Evolutionary conservation across 2,329 filamentous ascomycete species (phyloP).

Genomic region (Ceratocystis colombiana): DNA sequence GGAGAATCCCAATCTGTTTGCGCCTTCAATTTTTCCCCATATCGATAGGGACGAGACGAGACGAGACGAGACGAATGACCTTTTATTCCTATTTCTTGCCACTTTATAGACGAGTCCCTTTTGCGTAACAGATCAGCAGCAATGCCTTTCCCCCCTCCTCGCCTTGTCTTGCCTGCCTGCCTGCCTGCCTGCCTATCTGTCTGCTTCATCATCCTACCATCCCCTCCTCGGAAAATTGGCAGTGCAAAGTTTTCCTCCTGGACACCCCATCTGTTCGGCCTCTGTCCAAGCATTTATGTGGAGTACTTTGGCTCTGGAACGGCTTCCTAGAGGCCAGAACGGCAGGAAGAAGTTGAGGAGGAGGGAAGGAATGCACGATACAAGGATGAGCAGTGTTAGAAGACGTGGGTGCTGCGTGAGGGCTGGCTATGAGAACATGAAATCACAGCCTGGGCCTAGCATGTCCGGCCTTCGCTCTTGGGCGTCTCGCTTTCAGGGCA

Average conservation of each 20-base stretch:
- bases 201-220: too few species aligned
- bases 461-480: too few species aligned
- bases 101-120: not conserved
- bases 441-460: not conserved
- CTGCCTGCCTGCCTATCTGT: too few species aligned
- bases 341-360: not conserved
- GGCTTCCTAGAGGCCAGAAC: constrained; percentile 11
- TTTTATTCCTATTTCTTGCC: not conserved
- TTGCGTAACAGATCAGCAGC: constrained; percentile 11
- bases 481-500: too few species aligned
- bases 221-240: not conserved
- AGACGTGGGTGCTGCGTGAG: not conserved
- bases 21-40: not conserved
- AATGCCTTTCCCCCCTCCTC: too few species aligned
- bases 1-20: not conserved
- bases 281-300: not conserved
- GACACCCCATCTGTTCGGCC: not conserved
- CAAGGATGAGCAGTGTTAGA: not conserved
- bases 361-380: not conserved
- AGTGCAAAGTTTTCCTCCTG: constrained; percentile 2
- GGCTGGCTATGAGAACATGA: not conserved
- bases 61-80: not conserved
- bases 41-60: not conserved
- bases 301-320: constrained; percentile 1
- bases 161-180: not conserved